Percentiles rank a stretch among this genome's conserved stretches.
These are phyloP conservation scores for Pythium vanterpoolii DNA, from an alignment of 352 stramenopile species.

Conservation along the genomic window DNA sequence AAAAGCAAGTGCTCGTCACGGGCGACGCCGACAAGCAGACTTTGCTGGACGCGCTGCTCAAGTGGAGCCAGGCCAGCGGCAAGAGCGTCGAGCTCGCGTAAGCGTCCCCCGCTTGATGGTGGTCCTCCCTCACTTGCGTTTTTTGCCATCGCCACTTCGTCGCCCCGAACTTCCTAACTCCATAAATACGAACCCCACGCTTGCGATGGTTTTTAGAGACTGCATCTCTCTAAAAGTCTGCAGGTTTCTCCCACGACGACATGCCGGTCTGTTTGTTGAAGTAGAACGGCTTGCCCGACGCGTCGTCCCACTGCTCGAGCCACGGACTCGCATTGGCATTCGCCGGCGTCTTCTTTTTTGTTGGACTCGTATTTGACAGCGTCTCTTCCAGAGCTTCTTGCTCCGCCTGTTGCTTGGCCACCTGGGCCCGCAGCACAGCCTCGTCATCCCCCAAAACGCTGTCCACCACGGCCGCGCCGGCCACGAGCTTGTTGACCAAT, in stretches of 20 bases:
- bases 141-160: neutral
- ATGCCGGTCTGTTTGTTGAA: constrained; percentile 84
- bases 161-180: neutral
- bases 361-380: constrained; percentile 30
- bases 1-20: constrained; percentile 83
- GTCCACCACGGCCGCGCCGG: constrained; percentile 61
- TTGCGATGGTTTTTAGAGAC: too few species aligned
- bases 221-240: constrained; percentile 38
- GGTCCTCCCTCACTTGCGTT: neutral
- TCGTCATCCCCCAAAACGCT: constrained; percentile 67
- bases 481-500: constrained; percentile 59
- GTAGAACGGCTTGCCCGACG: constrained; percentile 78
- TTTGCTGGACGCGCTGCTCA: constrained; percentile 85
- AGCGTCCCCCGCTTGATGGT: neutral
- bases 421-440: constrained; percentile 49
- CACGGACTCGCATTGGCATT: constrained; percentile 29
- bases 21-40: constrained; percentile 68
- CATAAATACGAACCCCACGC: constrained; percentile 1
- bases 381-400: constrained; percentile 28
- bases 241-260: constrained; percentile 78
- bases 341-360: neutral
- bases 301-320: constrained; percentile 82
- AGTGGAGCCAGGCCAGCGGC: constrained; percentile 86
- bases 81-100: constrained; percentile 84
- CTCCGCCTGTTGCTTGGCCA: constrained; percentile 47